Evolutionary conservation across 371 early-diverging fungal genomes (phyloP).

Genomic region (Mortierella sp.): DNA sequence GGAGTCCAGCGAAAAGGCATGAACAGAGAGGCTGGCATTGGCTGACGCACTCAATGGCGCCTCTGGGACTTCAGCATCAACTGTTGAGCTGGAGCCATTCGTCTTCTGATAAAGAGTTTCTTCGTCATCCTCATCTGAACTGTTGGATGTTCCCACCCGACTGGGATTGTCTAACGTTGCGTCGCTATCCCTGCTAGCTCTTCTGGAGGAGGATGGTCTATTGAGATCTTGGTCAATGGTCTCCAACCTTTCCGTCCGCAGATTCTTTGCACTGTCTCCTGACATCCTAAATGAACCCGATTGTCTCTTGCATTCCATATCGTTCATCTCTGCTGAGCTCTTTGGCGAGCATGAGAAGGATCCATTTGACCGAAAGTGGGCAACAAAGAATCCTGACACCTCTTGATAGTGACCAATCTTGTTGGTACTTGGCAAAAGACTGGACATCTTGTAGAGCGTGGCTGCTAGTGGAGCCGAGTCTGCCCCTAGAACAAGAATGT

Average conservation of each 20-base stretch:
- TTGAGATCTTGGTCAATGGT: background rate
- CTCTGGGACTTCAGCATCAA: background rate
- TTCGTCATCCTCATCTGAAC: slow-evolving; percentile 3
- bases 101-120: slow-evolving; percentile 6
- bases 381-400: slow-evolving; percentile 53
- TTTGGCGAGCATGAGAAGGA: slow-evolving; percentile 44
- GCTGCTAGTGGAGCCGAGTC: slow-evolving; percentile 50
- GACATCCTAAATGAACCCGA: background rate
- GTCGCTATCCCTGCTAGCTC: slow-evolving; percentile 21
- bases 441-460: slow-evolving; percentile 50
- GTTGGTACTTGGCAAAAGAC: slow-evolving; percentile 29
- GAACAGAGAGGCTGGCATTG: slow-evolving; percentile 40
- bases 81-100: background rate
- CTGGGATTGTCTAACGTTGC: slow-evolving; percentile 10
- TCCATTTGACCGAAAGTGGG: slow-evolving; percentile 43
- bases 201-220: background rate
- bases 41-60: slow-evolving; percentile 10
- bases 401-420: slow-evolving; percentile 53
- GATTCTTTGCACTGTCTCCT: background rate
- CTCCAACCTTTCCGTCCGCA: background rate
- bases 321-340: slow-evolving; percentile 21
- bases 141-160: slow-evolving; percentile 1
- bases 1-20: slow-evolving; percentile 48
- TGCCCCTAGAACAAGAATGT: slow-evolving; percentile 46
- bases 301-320: background rate